These are phyloP conservation scores for Paramyrothecium roridum DNA, from an alignment of 2,329 filamentous ascomycete species.

Conservation along the genomic window DNA sequence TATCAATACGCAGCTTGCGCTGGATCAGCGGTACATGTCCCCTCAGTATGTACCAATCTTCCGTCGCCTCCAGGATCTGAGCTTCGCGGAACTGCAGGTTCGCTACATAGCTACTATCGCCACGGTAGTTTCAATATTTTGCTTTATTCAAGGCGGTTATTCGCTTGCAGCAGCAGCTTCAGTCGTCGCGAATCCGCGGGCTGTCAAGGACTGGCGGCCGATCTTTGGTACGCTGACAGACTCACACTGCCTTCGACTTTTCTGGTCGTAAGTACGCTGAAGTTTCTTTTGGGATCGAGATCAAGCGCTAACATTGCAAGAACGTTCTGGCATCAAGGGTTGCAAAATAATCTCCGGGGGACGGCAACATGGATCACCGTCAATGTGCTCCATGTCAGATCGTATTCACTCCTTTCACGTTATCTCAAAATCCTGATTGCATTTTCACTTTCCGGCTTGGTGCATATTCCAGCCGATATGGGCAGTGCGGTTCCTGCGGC, in stretches of 20 bases:
- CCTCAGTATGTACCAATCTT: conserved; percentile 9
- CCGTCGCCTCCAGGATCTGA: conserved; percentile 8
- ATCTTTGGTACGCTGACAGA: conserved; percentile 11
- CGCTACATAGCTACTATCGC: conserved; percentile 14
- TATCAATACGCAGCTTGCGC: conserved; percentile 10
- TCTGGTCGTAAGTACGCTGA: conserved; percentile 14
- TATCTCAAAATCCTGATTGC: conserved; percentile 14
- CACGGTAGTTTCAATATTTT: conserved; percentile 15
- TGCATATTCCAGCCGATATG: conserved; percentile 13
- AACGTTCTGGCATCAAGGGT: conserved; percentile 15
- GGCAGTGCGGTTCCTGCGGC: conserved; percentile 10
- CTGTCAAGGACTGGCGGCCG: conserved; percentile 13
- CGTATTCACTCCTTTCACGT: conserved; percentile 6
- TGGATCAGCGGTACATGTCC: conserved; percentile 11
- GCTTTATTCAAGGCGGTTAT: conserved; percentile 16
- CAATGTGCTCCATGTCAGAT: conserved; percentile 10
- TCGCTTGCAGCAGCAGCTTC: conserved; percentile 10
- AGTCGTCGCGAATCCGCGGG: conserved; percentile 7
- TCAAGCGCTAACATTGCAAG: conserved; percentile 5
- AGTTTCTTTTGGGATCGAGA: background rate
- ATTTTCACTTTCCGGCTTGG: conserved; percentile 11
- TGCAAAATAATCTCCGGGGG: conserved; percentile 12
- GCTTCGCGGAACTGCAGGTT: conserved; percentile 9
- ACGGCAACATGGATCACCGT: conserved; percentile 14
- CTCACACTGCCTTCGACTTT: conserved; percentile 11